Percentiles rank a stretch among this genome's conserved stretches.
phyloP scores from a whole-genome alignment of 495 filamentous ascomycete species.

The Pyrenula massariospora region DNA sequence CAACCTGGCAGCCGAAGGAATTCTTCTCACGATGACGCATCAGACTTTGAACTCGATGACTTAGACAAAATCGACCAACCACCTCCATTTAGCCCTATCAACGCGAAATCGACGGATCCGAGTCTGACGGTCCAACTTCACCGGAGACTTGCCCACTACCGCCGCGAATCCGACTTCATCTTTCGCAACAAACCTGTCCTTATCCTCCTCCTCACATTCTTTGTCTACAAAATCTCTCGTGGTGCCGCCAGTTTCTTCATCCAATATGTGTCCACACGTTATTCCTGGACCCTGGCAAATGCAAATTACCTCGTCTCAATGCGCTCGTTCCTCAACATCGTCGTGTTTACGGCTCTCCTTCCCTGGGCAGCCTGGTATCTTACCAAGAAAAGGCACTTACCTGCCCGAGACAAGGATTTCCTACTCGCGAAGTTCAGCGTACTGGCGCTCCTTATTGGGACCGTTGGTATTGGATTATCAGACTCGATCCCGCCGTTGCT shows the following conservation, averaged over 20 bases:
- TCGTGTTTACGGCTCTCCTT: conserved; percentile 37
- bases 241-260: conserved; percentile 38
- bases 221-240: conserved; percentile 38
- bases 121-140: neutral
- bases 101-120: conserved; percentile 5
- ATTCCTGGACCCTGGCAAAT: conserved; percentile 39
- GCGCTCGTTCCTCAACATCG: conserved; percentile 35
- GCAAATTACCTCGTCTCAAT: conserved; percentile 43
- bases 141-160: conserved; percentile 12
- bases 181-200: conserved; percentile 28
- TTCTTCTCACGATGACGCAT: neutral
- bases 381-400: conserved; percentile 18
- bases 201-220: conserved; percentile 35
- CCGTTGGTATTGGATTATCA: conserved; percentile 35
- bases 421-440: conserved; percentile 35
- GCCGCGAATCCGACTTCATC: conserved; percentile 29
- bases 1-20: neutral
- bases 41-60: conserved; percentile 14
- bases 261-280: conserved; percentile 47
- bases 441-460: conserved; percentile 28
- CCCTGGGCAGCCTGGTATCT: conserved; percentile 27
- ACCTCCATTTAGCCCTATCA: conserved; percentile 9
- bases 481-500: conserved; percentile 24
- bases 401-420: conserved; percentile 37
- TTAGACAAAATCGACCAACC: conserved; percentile 14